A percentile compares a stretch with the other conserved stretches of the same genome.
Conservation (phyloP, 225 moss, liverwort and hornwort species). For the Neckera pumila region DNA sequence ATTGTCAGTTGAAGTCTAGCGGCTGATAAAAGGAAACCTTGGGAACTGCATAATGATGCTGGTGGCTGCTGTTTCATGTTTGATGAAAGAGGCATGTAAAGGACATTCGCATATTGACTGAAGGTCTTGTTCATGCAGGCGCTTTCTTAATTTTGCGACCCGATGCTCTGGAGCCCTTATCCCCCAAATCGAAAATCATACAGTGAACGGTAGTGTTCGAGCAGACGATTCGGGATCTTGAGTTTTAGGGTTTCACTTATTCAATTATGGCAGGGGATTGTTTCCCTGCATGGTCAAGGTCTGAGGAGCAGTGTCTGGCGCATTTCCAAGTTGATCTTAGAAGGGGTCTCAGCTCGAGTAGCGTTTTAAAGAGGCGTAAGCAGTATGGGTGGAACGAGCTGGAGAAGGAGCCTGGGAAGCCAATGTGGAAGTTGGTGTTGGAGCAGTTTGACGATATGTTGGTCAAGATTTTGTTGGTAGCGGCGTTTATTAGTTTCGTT, state of each 20-base stretch:
- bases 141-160: neutral
- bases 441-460: constrained; percentile 98
- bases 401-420: constrained; percentile 76
- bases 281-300: constrained; percentile 72
- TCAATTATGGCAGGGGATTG: constrained; percentile 42
- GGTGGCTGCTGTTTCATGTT: neutral
- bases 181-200: neutral
- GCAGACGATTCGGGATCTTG: neutral
- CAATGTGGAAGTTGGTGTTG: constrained; percentile 92
- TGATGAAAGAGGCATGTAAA: neutral
- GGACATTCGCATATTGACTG: neutral
- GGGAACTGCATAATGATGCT: neutral
- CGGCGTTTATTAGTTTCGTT: constrained; percentile 70
- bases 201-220: neutral
- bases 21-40: neutral
- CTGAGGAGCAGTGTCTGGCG: constrained; percentile 44
- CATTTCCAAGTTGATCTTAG: constrained; percentile 63
- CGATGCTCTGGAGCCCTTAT: neutral
- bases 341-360: constrained; percentile 43
- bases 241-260: neutral
- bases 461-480: constrained; percentile 71
- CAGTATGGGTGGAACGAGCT: constrained; percentile 82
- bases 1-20: neutral
- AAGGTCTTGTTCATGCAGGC: constrained; percentile 6
- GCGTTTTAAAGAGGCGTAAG: constrained; percentile 43